A percentile compares a stretch with the other conserved stretches of the same genome.
Conservation (phyloP, 2,329 filamentous ascomycete species). For the Raffaelea arxii region DNA sequence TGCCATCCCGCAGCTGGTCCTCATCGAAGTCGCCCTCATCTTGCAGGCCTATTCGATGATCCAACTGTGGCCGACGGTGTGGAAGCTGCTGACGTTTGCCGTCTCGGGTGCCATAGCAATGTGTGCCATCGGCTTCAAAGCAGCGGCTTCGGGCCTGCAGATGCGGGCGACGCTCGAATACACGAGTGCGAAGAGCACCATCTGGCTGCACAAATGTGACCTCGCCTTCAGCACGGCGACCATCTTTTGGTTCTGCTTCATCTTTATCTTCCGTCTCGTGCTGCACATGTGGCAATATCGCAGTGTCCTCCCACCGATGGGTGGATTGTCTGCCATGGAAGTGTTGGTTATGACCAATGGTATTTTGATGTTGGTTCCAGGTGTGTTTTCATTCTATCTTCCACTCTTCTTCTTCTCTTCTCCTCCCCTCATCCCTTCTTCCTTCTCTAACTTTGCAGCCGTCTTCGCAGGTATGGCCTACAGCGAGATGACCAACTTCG, state of each 20-base stretch:
- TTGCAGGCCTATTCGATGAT: constrained; percentile 45
- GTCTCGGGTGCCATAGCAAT: constrained; percentile 25
- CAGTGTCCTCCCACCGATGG: constrained; percentile 32
- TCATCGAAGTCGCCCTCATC: constrained; percentile 36
- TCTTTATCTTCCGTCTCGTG: constrained; percentile 44
- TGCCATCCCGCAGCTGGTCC: constrained; percentile 32
- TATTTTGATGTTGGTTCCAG: constrained; percentile 45
- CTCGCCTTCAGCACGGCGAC: constrained; percentile 19
- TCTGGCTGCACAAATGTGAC: constrained; percentile 29
- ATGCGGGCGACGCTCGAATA: constrained; percentile 19
- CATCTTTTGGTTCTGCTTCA: constrained; percentile 40
- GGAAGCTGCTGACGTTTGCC: constrained; percentile 18
- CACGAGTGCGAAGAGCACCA: constrained; percentile 6
- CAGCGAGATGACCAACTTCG: constrained; percentile 31
- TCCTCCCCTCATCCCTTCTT: neutral
- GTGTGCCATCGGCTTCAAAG: constrained; percentile 19
- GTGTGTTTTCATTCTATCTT: constrained; percentile 25
- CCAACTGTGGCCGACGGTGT: constrained; percentile 31
- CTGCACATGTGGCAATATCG: constrained; percentile 37
- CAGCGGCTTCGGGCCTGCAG: constrained; percentile 27
- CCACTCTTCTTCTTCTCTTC: neutral
- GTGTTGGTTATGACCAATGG: constrained; percentile 46
- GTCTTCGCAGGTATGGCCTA: constrained; percentile 41
- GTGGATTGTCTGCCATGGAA: constrained; percentile 40
- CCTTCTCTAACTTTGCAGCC: constrained; percentile 22